These are phyloP conservation scores for Zymoseptoria passerinii DNA, from an alignment of 2,329 filamentous ascomycete species.

Conservation along the genomic window DNA sequence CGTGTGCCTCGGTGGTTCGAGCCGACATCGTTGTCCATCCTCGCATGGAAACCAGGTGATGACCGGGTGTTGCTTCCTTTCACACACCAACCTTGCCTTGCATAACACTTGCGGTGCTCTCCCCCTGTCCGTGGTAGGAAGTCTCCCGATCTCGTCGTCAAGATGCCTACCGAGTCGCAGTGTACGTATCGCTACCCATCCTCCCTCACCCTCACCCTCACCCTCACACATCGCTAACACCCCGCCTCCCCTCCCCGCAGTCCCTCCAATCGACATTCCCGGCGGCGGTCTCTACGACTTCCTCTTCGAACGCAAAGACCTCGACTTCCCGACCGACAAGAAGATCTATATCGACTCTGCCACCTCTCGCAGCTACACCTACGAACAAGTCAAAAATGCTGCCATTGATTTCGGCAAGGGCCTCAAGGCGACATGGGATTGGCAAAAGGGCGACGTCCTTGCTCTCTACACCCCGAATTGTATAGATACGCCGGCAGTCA, in stretches of 20 bases:
- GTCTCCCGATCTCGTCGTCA: background rate
- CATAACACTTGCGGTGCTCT: background rate
- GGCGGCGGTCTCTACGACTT: slow-evolving; percentile 69
- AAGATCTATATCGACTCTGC: slow-evolving; percentile 69
- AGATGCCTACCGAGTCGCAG: slow-evolving; percentile 16
- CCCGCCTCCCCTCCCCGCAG: slow-evolving; percentile 41
- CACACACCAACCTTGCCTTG: background rate
- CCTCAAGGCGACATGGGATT: slow-evolving; percentile 63
- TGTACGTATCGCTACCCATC: background rate
- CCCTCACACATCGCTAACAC: background rate
- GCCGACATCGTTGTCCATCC: background rate
- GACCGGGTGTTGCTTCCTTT: background rate
- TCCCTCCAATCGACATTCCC: slow-evolving; percentile 59
- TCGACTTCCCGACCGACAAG: slow-evolving; percentile 62
- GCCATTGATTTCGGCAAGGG: slow-evolving; percentile 73
- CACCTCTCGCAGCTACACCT: slow-evolving; percentile 63
- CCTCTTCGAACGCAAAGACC: slow-evolving; percentile 61
- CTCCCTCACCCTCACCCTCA: too few relatives aligned
- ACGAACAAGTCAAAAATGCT: slow-evolving; percentile 53
- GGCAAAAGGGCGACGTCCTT: slow-evolving; percentile 75
- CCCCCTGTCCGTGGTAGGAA: background rate
- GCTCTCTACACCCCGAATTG: slow-evolving; percentile 76
- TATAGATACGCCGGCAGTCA: slow-evolving; percentile 71
- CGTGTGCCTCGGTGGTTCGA: background rate
- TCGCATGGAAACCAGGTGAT: background rate